A percentile compares a stretch with the other conserved stretches of the same genome.
phyloP scores from a whole-genome alignment of 2,329 filamentous ascomycete genomes.

The Claviceps digitariae region DNA sequence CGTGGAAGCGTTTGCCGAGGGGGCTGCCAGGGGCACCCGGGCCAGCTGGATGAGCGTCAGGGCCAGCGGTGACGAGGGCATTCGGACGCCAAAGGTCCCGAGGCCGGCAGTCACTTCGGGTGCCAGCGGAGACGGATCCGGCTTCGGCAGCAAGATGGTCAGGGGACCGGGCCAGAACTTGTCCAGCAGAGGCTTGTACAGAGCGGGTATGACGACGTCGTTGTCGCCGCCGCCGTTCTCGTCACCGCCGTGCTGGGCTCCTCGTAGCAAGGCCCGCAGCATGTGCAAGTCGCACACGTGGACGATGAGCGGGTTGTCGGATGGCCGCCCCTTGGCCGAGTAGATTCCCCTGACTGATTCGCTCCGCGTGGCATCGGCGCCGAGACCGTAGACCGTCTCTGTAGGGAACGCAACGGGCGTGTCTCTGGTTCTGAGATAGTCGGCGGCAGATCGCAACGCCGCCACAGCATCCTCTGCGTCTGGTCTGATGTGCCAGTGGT shows the following conservation, averaged over 20 bases:
- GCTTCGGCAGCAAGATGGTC: constrained; percentile 76
- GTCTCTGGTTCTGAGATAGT: constrained; percentile 49
- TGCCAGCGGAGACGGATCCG: constrained; percentile 55
- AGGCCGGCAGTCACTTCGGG: constrained; percentile 86
- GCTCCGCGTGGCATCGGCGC: constrained; percentile 85
- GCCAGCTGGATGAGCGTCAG: constrained; percentile 72
- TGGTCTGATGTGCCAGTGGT: constrained; percentile 28
- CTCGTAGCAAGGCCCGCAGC: constrained; percentile 46
- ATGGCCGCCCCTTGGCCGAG: constrained; percentile 74
- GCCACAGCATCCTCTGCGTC: constrained; percentile 19
- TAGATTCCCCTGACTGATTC: constrained; percentile 84
- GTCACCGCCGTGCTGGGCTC: not conserved
- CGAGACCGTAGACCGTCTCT: constrained; percentile 93
- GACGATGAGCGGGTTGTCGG: constrained; percentile 90
- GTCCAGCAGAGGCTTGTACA: constrained; percentile 66
- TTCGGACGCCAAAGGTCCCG: constrained; percentile 73
- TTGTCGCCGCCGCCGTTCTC: constrained; percentile 22
- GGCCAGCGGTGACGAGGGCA: constrained; percentile 77
- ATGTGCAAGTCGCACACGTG: constrained; percentile 75
- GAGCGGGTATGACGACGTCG: constrained; percentile 45
- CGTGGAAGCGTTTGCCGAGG: constrained; percentile 89
- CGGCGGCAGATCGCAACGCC: constrained; percentile 49
- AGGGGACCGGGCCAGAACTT: constrained; percentile 91
- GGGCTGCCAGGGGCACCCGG: constrained; percentile 70
- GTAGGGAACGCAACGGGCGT: constrained; percentile 89